Evolutionary conservation across 2,329 filamentous ascomycete species (phyloP).

Genomic region (Helotiales sp.): DNA sequence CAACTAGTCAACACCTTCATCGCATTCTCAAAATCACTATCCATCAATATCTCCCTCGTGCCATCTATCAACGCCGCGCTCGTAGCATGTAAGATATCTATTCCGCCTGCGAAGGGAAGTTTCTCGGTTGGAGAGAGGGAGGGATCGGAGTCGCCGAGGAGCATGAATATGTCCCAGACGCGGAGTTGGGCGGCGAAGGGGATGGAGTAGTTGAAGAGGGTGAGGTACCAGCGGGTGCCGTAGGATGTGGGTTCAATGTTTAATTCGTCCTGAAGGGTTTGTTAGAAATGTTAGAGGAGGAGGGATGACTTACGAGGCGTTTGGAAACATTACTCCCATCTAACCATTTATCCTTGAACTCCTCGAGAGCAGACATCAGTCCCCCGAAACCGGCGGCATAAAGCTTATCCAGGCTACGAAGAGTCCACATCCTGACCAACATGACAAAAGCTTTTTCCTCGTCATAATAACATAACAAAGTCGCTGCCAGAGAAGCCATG

Average conservation of each 20-base stretch:
- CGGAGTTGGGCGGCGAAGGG: conserved; percentile 92
- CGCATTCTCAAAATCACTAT: conserved; percentile 93
- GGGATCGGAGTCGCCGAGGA: conserved; percentile 75
- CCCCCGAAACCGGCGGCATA: conserved; percentile 85
- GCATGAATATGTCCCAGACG: conserved; percentile 97
- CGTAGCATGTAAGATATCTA: conserved; percentile 88
- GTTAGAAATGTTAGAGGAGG: conserved; percentile 7
- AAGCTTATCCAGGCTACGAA: conserved; percentile 80
- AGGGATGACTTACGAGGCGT: conserved; percentile 66
- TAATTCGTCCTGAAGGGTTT: conserved; percentile 62
- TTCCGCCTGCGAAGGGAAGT: conserved; percentile 57
- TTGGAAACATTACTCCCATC: conserved; percentile 72
- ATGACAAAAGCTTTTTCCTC: conserved; percentile 94
- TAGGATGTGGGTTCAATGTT: conserved; percentile 88
- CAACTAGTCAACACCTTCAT: conserved; percentile 97
- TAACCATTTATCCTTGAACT: conserved; percentile 86
- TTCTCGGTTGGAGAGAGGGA: conserved; percentile 29
- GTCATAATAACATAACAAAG: conserved; percentile 93
- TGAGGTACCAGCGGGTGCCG: conserved; percentile 95
- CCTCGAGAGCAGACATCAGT: conserved; percentile 79
- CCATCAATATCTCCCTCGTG: conserved; percentile 81
- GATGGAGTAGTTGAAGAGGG: conserved; percentile 94
- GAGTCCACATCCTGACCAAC: conserved; percentile 91
- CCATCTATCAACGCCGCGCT: conserved; percentile 89
- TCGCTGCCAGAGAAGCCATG: conserved; percentile 92